A percentile compares a stretch with the other conserved stretches of the same genome.
These are phyloP conservation scores for Leccinum olivaceopallidum DNA, from an alignment of 768 basidiomycete genomes.

Conservation along the genomic window DNA sequence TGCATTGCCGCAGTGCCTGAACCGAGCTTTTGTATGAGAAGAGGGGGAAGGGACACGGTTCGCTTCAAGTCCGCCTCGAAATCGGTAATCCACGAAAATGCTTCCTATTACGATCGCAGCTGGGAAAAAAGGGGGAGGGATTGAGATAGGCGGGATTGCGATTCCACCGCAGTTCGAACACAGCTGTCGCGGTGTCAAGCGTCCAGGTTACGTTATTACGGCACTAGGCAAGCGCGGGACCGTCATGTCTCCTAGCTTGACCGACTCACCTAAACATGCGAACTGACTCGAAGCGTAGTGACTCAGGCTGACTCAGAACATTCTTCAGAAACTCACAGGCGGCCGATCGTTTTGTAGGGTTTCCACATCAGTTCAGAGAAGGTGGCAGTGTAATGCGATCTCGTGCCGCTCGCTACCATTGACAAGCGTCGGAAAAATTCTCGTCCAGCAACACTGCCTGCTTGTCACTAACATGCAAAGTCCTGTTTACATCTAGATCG, in stretches of 20 bases:
- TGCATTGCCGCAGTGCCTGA: conserved; percentile 30
- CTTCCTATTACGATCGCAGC: conserved; percentile 17
- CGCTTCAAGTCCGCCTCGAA: conserved; percentile 4
- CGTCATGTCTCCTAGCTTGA: background rate
- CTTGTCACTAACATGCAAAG: background rate
- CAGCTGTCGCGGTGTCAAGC: conserved; percentile 22
- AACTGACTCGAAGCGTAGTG: conserved; percentile 2
- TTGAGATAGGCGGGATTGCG: background rate
- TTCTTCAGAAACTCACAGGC: background rate
- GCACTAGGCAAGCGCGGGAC: conserved; percentile 11
- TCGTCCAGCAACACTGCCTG: conserved; percentile 7
- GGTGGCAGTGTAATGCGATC: conserved; percentile 9
- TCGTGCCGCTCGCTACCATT: background rate
- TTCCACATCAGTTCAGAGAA: background rate
- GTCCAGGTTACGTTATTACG: conserved; percentile 3
- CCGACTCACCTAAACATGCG: background rate
- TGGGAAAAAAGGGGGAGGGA: background rate
- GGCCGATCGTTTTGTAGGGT: background rate
- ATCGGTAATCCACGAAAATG: conserved; percentile 15
- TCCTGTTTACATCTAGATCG: background rate
- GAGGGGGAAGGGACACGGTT: conserved; percentile 2
- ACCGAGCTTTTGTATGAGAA: background rate
- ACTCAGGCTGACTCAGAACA: background rate
- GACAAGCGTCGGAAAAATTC: background rate
- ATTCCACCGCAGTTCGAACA: background rate